Evolutionary conservation across 106 monocot genomes (phyloP), one percentile per base, ranked within the genome.

Genomic region (Narthecium ossifragum): DNA sequence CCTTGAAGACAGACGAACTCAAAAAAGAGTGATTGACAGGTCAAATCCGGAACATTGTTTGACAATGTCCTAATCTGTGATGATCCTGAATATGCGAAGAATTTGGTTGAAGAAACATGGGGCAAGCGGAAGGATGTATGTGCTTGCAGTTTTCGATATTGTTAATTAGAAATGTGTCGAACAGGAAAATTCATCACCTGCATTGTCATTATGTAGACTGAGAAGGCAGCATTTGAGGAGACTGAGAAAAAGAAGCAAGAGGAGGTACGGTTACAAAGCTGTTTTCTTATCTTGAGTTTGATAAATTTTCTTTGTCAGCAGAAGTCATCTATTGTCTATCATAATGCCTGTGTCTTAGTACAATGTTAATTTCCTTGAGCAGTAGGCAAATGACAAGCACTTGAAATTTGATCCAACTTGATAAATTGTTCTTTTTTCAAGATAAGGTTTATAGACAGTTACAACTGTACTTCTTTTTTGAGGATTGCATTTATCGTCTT

Each of bases 1-100:
- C 18, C 18, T 43, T 43, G n/a, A n/a, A n/a, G n/a, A n/a, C n/a
- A n/a, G n/a, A n/a, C 24, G 22, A 50, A 23, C 8, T 1, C 50
- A 21, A 3, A 46, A 17, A 46, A 46, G 18, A 20, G 4, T 46
- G 46, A 46, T 46, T 4, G 13, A 46, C 74, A 86, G 86, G 86
- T 82, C 14, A 87, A 82, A 75, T 82, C 86, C 12, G 86, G 86
- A 65, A 78, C 86, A 18, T 63, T 87, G 30, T 87, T 87, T 53
- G 78, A 82, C 67, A 96, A 94, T 48, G 63, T 96, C 64, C 63
- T 96, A 18, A 69, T 96, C 4, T 75, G 70, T 30, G 80, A 96
- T 56, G 84, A 90, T 46, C 83, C 96, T 36, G 90, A 90, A 53
- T 96, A 90, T 71, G 96, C 96, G 38, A 83, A 71, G 66, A 67